Evolutionary conservation across 2,329 filamentous ascomycete species (phyloP).

Genomic region (Cadophora sp.): DNA sequence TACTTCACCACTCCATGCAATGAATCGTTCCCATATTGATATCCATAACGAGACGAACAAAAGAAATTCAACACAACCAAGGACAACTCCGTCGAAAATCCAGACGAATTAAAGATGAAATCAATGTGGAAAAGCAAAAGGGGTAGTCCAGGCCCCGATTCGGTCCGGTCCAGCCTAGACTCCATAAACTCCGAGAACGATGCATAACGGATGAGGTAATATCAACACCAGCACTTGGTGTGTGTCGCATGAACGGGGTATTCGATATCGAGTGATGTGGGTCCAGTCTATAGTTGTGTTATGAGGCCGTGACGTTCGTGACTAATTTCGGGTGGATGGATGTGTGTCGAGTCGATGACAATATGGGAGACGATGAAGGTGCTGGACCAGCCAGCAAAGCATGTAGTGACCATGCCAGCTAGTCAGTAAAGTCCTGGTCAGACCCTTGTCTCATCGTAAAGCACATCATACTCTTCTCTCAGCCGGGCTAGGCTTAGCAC

Average conservation of each 20-base stretch:
- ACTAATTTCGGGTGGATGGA: background rate
- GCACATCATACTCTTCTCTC: background rate
- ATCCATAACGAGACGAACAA: background rate
- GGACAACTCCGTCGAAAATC: background rate
- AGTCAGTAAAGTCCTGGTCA: background rate
- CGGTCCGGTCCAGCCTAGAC: conserved; percentile 14
- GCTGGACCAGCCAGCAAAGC: conserved; percentile 9
- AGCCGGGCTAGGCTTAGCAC: conserved; percentile 2
- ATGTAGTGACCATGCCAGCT: conserved; percentile 1
- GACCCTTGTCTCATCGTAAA: background rate
- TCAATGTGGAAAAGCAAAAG: conserved; percentile 5
- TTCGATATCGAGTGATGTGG: background rate
- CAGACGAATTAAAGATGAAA: background rate
- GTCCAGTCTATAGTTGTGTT: conserved; percentile 4
- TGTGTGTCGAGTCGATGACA: background rate
- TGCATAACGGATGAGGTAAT: conserved; percentile 13
- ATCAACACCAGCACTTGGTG: conserved; percentile 33
- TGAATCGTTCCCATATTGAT: background rate
- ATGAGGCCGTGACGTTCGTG: background rate
- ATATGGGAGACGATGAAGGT: background rate
- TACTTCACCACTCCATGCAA: conserved; percentile 2
- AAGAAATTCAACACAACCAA: background rate
- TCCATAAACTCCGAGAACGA: conserved; percentile 12
- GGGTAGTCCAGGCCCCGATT: conserved; percentile 15
- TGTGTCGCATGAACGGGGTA: conserved; percentile 1